phyloP scores from a whole-genome alignment of 768 basidiomycete genomes.

The Leccinum truebloodii region DNA sequence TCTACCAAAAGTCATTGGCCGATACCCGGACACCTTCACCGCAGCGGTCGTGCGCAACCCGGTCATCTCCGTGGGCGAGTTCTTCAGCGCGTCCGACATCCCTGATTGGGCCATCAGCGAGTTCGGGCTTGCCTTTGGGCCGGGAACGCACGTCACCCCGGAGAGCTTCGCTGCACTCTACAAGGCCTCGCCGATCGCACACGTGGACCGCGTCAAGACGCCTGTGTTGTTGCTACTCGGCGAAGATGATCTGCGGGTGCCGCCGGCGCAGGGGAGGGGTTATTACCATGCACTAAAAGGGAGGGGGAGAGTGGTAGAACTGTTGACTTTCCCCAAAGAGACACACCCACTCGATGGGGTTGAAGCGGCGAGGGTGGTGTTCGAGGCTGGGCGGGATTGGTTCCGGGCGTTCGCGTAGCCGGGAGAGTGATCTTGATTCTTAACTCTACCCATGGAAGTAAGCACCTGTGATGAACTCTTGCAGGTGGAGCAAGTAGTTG shows the following conservation, averaged over 20 bases:
- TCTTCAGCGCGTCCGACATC: slow-evolving; percentile 56
- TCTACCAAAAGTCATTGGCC: slow-evolving; percentile 49
- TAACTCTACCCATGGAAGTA: not conserved
- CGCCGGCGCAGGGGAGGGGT: slow-evolving; percentile 58
- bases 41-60: slow-evolving; percentile 70
- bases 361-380: slow-evolving; percentile 53
- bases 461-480: not conserved
- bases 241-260: slow-evolving; percentile 59
- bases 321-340: slow-evolving; percentile 63
- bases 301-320: slow-evolving; percentile 44
- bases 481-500: too few relatives aligned
- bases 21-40: slow-evolving; percentile 59
- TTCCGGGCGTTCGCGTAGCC: slow-evolving; percentile 34
- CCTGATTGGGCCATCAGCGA: slow-evolving; percentile 63
- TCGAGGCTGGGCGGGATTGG: slow-evolving; percentile 55
- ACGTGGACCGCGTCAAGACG: slow-evolving; percentile 51
- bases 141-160: slow-evolving; percentile 43
- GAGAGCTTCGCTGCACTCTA: slow-evolving; percentile 46
- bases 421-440: not conserved
- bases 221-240: slow-evolving; percentile 66
- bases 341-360: slow-evolving; percentile 66
- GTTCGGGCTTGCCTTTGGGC: slow-evolving; percentile 38
- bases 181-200: slow-evolving; percentile 54
- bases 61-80: slow-evolving; percentile 61
- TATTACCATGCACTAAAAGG: slow-evolving; percentile 49